These are phyloP conservation scores for Populus hybrid DNA, from an alignment of 441 rosid genomes.

Conservation along the genomic window DNA sequence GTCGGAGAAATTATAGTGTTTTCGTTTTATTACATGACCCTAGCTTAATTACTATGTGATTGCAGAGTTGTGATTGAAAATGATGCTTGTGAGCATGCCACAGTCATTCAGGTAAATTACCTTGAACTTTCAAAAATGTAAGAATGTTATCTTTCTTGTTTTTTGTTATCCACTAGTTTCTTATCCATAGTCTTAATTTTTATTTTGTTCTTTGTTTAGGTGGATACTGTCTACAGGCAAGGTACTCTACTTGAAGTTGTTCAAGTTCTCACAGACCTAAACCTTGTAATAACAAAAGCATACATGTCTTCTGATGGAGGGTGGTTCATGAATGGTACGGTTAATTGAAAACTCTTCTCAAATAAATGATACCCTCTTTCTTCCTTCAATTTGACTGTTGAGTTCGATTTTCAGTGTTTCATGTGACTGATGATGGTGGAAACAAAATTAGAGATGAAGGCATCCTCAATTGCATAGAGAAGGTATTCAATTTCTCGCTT, in stretches of 20 bases:
- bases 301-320: conserved; percentile 88
- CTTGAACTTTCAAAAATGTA: not conserved
- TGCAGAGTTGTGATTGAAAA: conserved; percentile 87
- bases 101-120: conserved; percentile 63
- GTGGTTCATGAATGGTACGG: conserved; percentile 90
- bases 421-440: conserved; percentile 67
- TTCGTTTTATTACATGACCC: not conserved
- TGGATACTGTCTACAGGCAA: conserved; percentile 74
- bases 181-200: no score
- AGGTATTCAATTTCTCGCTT: no score
- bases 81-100: conserved; percentile 60
- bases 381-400: no score
- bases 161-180: no score
- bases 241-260: conserved; percentile 86
- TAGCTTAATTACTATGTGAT: conserved; percentile 9
- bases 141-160: no score
- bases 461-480: not conserved
- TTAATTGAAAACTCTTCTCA: conserved; percentile 4
- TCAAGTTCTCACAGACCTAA: conserved; percentile 83
- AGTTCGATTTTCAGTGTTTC: conserved; percentile 49
- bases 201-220: conserved; percentile 32
- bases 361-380: not conserved
- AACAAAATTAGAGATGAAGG: conserved; percentile 71
- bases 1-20: no score
- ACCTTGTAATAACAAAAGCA: conserved; percentile 78